Conservation (phyloP, 805 yeast genomes). For the Maudiozyma pseudohumilis region DNA sequence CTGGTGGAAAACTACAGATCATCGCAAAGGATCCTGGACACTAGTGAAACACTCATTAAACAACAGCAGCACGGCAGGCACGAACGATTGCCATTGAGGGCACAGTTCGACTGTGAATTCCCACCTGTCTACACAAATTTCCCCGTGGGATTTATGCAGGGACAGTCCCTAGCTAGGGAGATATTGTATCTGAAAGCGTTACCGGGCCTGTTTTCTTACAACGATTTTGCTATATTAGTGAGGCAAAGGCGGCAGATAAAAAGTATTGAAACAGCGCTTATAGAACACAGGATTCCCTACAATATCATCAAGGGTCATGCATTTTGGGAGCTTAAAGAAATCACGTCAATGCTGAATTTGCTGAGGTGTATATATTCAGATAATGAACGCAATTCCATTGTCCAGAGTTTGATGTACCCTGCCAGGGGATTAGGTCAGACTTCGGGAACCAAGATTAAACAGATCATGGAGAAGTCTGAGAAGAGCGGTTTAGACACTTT, state of each 20-base stretch:
- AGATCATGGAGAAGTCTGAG: slow-evolving; percentile 4
- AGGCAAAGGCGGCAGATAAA: slow-evolving; percentile 56
- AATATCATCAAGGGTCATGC: slow-evolving; percentile 61
- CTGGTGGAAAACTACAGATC: slow-evolving; percentile 76
- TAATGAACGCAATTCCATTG: slow-evolving; percentile 49
- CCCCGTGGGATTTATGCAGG: slow-evolving; percentile 42
- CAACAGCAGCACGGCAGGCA: slow-evolving; percentile 37
- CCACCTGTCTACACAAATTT: slow-evolving; percentile 39
- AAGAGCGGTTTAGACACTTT: neutral
- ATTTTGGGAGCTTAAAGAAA: slow-evolving; percentile 72
- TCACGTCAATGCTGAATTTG: slow-evolving; percentile 51
- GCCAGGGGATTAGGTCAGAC: slow-evolving; percentile 59
- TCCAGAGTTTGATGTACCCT: slow-evolving; percentile 50
- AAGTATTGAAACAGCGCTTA: slow-evolving; percentile 53
- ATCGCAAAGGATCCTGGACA: slow-evolving; percentile 49
- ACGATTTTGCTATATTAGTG: slow-evolving; percentile 66
- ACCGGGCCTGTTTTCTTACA: slow-evolving; percentile 37
- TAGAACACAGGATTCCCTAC: slow-evolving; percentile 50
- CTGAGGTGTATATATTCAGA: slow-evolving; percentile 52
- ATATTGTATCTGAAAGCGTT: slow-evolving; percentile 38
- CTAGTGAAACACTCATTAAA: slow-evolving; percentile 57
- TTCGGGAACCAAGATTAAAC: slow-evolving; percentile 30
- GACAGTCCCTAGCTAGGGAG: slow-evolving; percentile 47
- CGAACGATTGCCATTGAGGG: slow-evolving; percentile 35
- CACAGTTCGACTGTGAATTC: slow-evolving; percentile 36